Evolutionary conservation across 192 early-diverging fungal species (phyloP).

Genomic region (Rhizophagus prolifer): DNA sequence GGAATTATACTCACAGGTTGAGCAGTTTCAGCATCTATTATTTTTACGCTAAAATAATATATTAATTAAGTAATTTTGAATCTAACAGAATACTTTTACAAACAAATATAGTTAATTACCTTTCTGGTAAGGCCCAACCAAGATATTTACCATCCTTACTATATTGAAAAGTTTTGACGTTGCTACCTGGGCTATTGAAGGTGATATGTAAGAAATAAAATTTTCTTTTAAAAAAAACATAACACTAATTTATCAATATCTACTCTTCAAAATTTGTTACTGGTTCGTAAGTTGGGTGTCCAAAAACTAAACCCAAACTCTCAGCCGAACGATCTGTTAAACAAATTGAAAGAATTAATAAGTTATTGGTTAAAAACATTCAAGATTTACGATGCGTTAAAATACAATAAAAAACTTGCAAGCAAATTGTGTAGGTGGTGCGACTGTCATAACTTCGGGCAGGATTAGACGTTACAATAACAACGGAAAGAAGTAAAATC

Average conservation of each 20-base stretch:
- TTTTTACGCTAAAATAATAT: conserved; percentile 55
- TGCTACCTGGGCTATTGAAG: conserved; percentile 39
- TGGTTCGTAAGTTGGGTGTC: conserved; percentile 52
- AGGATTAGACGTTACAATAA: too few relatives aligned
- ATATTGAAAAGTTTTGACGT: conserved; percentile 63
- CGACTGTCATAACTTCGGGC: not conserved
- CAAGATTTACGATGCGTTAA: not conserved
- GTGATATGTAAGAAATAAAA: conserved; percentile 11
- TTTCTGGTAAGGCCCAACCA: conserved; percentile 63
- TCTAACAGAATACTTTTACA: too few relatives aligned
- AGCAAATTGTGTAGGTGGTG: not conserved
- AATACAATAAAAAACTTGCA: not conserved
- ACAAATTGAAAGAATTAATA: not conserved
- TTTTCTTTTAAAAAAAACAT: not conserved
- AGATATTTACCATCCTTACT: conserved; percentile 71
- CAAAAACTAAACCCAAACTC: conserved; percentile 53
- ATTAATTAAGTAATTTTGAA: conserved; percentile 1
- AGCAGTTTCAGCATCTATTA: conserved; percentile 69
- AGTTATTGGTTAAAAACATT: not conserved
- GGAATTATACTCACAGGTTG: conserved; percentile 63
- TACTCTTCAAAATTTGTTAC: conserved; percentile 56
- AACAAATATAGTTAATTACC: conserved; percentile 38
- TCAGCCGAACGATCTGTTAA: conserved; percentile 53
- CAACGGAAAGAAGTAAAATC: too few relatives aligned
- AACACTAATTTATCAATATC: not conserved